Percentiles rank a stretch among this genome's conserved stretches.
phyloP scores from a whole-genome alignment of 2,329 filamentous ascomycete genomes.

The Aspergillus sp. region DNA sequence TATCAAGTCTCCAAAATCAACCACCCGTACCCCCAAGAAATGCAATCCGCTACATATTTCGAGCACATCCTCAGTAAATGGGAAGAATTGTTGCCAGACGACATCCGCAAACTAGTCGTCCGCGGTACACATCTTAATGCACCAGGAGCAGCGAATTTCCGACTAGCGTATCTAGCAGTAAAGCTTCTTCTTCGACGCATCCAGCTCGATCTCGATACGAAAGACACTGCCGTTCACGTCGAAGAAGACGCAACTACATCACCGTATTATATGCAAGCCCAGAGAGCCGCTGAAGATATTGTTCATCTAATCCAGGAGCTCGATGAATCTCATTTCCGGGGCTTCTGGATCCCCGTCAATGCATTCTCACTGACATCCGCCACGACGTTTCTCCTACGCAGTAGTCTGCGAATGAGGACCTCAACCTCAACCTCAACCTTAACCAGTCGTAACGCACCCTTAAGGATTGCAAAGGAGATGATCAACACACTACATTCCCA shows the following conservation, averaged over 20 bases:
- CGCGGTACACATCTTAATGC: conserved; percentile 37
- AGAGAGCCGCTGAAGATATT: conserved; percentile 45
- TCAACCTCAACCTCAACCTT: conserved; percentile 32
- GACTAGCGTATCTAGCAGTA: conserved; percentile 45
- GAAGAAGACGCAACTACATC: conserved; percentile 13
- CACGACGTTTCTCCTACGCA: conserved; percentile 46
- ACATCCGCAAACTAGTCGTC: conserved; percentile 36
- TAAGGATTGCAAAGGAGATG: conserved; percentile 41
- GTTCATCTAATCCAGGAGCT: conserved; percentile 44
- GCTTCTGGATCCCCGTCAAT: conserved; percentile 47
- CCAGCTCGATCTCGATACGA: conserved; percentile 38
- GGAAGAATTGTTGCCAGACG: conserved; percentile 38
- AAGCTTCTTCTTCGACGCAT: conserved; percentile 45
- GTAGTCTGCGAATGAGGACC: conserved; percentile 41
- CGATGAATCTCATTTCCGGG: conserved; percentile 36
- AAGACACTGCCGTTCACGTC: neutral
- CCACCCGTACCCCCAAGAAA: conserved; percentile 10
- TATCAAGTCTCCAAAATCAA: conserved; percentile 28
- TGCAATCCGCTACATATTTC: conserved; percentile 18
- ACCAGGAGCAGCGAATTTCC: conserved; percentile 46
- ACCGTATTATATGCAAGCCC: conserved; percentile 36
- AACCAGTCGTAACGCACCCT: conserved; percentile 28
- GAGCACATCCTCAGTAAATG: conserved; percentile 39
- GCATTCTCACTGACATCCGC: conserved; percentile 46
- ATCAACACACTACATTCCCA: conserved; percentile 36